Conservation (phyloP, 2,329 filamentous ascomycete genomes). For the Lizonia empirigonia region DNA sequence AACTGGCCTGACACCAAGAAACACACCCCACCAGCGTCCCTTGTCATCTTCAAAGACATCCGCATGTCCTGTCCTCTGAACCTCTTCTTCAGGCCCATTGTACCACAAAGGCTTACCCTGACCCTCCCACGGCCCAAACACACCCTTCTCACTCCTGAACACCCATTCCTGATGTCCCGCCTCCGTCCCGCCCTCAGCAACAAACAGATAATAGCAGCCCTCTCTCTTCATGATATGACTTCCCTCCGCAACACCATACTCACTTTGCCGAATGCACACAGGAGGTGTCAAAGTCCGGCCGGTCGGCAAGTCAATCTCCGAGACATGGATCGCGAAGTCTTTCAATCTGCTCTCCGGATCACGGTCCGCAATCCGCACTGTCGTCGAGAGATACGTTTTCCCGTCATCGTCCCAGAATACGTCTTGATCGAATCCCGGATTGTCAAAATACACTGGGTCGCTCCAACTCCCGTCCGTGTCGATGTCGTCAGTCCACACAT, state of each 20-base stretch:
- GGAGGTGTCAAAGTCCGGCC: slow-evolving; percentile 27
- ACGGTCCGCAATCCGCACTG: slow-evolving; percentile 22
- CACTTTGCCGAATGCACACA: slow-evolving; percentile 33
- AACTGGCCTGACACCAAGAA: slow-evolving; percentile 32
- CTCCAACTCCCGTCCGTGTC: slow-evolving; percentile 26
- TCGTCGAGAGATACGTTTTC: slow-evolving; percentile 51
- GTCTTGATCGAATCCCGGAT: slow-evolving; percentile 33
- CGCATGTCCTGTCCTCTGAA: slow-evolving; percentile 36
- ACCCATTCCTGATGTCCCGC: slow-evolving; percentile 56
- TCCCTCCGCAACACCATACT: slow-evolving; percentile 38
- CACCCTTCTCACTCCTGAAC: slow-evolving; percentile 53
- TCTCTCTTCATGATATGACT: slow-evolving; percentile 43
- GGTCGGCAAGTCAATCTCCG: slow-evolving; percentile 39
- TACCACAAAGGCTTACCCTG: slow-evolving; percentile 41
- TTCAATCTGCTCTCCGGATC: slow-evolving; percentile 24
- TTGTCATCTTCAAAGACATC: slow-evolving; percentile 33
- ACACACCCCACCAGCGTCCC: slow-evolving; percentile 46
- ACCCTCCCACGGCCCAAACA: slow-evolving; percentile 46
- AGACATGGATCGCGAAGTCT: slow-evolving; percentile 40
- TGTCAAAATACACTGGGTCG: slow-evolving; percentile 33
- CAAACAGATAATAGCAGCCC: slow-evolving; percentile 35
- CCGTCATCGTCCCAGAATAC: slow-evolving; percentile 62
- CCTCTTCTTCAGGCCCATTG: slow-evolving; percentile 43
- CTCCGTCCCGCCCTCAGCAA: slow-evolving; percentile 45
- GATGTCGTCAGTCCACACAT: slow-evolving; percentile 32